Base-by-base conservation (phyloP, 345 rosid genomes). In the Ceriops tagal region DNA sequence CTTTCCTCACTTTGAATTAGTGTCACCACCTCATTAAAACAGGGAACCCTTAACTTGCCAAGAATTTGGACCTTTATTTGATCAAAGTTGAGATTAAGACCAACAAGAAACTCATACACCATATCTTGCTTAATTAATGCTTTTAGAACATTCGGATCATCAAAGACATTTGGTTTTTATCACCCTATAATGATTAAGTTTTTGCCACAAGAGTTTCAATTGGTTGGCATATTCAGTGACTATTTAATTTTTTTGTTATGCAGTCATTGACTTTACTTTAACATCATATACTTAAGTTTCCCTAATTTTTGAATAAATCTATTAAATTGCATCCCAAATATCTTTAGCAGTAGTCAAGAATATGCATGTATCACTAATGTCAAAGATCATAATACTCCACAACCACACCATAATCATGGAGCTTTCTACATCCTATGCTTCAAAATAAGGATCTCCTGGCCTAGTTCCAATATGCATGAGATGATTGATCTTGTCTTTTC, bases 11-110 rank as follows among this genome's bases (percentile, higher is more conserved):
- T 19, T 59, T 24, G 15, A 2, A 22, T 59, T 31, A 28, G 62
- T 8, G 62, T n/a, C 32, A 59, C 62, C 10, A 31, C 18, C 11
- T 59, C 62, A 59, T 59, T 26, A 59, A 59, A 59, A 19, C 62
- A 59, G 18, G n/a, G 1, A 59, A 26, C 37, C n/a, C 11, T 18
- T 59, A 0, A 31, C 62, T 59, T 59, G 11, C 62, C 62, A 59
- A 59, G 37, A 59, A 59, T 59, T 2, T 59, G 1, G 18, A 27
- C 8, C 37, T 28, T 28, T 8, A 59, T 28, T 27, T 59, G 37
- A 59, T 28, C 15, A 59, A 59, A 59, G 28, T 59, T 28, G 22
- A 8, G 37, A 31, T 59, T 26, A 27, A 59, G 37, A 8, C 37
- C 62, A 59, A 31, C 1, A 5, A 31, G 34, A 31, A 31, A 31